These are phyloP conservation scores for Acanthamoeba healyi DNA, from an alignment of 208 protist species.

Conservation along the genomic window DNA sequence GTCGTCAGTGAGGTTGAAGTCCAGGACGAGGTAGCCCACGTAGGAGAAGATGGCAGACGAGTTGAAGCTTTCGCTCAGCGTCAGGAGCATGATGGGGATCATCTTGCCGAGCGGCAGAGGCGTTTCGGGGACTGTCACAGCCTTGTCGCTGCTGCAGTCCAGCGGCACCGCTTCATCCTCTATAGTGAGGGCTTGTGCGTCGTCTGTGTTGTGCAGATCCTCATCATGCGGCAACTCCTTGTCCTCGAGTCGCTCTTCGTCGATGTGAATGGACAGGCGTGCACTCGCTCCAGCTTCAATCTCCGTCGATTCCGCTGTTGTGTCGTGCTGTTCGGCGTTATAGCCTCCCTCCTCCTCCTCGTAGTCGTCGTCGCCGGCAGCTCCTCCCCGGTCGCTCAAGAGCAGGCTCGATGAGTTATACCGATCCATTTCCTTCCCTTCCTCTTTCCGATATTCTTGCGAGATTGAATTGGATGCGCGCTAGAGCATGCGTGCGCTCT, in stretches of 20 bases:
- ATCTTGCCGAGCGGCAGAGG: constrained; percentile 56
- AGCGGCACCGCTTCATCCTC: not conserved
- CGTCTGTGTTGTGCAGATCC: not conserved
- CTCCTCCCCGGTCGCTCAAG: not conserved
- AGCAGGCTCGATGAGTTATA: not conserved
- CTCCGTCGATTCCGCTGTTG: not conserved
- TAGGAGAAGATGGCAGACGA: constrained; percentile 59
- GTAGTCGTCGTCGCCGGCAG: not conserved
- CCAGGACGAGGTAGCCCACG: constrained; percentile 67
- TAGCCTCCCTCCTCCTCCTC: not conserved
- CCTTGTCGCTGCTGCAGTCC: not conserved
- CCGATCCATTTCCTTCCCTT: not conserved
- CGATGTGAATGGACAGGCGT: not conserved
- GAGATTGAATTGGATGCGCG: not conserved
- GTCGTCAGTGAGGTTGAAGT: constrained; percentile 65
- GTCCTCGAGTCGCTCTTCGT: not conserved
- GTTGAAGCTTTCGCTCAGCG: constrained; percentile 21
- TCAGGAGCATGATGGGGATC: constrained; percentile 62
- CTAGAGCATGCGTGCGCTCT: too few species aligned
- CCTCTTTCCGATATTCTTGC: not conserved
- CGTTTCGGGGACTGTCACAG: not conserved
- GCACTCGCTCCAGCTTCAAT: not conserved
- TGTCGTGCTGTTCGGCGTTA: not conserved
- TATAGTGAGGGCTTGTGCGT: not conserved
- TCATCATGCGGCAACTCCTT: not conserved